Base-by-base conservation (phyloP, 2,329 filamentous ascomycete genomes). In the Paraphoma sp. region DNA sequence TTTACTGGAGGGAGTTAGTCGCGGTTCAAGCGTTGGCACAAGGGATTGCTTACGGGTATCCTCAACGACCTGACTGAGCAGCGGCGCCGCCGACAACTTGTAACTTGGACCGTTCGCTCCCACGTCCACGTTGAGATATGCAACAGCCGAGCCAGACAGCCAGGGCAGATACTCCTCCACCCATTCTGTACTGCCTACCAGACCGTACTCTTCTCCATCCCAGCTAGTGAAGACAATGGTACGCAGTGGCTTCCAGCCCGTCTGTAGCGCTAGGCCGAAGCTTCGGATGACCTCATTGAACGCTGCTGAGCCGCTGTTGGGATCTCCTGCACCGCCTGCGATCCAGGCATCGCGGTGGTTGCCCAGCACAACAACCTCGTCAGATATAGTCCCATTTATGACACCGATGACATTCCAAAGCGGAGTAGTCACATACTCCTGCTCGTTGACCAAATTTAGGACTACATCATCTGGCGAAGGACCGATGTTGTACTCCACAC, bases 291-390 rank as follows among this genome's bases (percentile, higher is more conserved):
- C 87, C 67, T 96, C 92, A 62, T 92, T 93, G 44, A 96, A 76
- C 0, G 89, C 86, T 4, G 92, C 90, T 14, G 89, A 93, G 59
- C 92, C 92, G 60, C 89, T 91, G 80, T 94, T 94, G 1, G 92
- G 92, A 66, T 96, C 92, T 11, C 83, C 90, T 14, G 91, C 90
- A 23, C 92, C 91, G n/a, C 92, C 92, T 17, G 89, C 88, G 68
- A 94, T 89, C 92, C 92, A 96, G 0, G 93, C 91, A 76, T 97
- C 93, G 33, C 93, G 87, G 71, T 97, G 93, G 70, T 96, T 97
- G n/a, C 93, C 93, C 31, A 98, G 80, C 3, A 99, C 84, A 45
- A 99, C 82, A 1, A 97, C 92, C 70, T 97, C 93, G 67, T 97
- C 88, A 0, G 87, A 82, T 36, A 95, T 87, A 0, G 89, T 90